phyloP scores from a whole-genome alignment of 1,284 basidiomycete genomes.

The Trametes sp. region DNA sequence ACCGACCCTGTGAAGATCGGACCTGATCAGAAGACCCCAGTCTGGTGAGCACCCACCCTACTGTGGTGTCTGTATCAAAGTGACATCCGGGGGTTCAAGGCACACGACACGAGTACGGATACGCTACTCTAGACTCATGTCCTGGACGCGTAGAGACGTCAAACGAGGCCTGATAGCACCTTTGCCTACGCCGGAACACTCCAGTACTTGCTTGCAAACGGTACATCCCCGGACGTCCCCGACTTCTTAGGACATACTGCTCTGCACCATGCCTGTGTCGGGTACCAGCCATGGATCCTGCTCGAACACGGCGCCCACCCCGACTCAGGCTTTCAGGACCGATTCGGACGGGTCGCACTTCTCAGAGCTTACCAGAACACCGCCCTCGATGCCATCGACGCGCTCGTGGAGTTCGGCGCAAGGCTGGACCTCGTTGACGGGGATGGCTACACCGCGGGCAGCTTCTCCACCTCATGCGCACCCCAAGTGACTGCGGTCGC shows the following conservation, averaged over 20 bases:
- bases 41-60: no score
- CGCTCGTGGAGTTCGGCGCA: conserved; percentile 59
- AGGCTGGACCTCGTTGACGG: conserved; percentile 55
- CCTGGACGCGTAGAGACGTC: no score
- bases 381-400: conserved; percentile 47
- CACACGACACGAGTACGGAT: conserved; percentile 56
- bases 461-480: conserved; percentile 47
- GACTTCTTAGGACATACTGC: conserved; percentile 61
- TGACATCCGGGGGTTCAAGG: no score
- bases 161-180: no score
- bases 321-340: conserved; percentile 46
- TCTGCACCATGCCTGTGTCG: conserved; percentile 53
- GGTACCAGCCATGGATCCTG: conserved; percentile 38
- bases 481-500: conserved; percentile 56
- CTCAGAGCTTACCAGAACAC: conserved; percentile 47
- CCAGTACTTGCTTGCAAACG: neutral
- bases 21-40: no score
- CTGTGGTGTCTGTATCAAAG: no score
- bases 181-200: neutral
- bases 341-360: conserved; percentile 56
- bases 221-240: conserved; percentile 41
- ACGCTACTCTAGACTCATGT: conserved; percentile 54
- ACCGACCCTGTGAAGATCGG: no score
- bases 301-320: conserved; percentile 52
- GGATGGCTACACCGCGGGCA: conserved; percentile 47